Evolutionary conservation across 305 asterid species (phyloP).

Genomic region (Fraxinus nigra): DNA sequence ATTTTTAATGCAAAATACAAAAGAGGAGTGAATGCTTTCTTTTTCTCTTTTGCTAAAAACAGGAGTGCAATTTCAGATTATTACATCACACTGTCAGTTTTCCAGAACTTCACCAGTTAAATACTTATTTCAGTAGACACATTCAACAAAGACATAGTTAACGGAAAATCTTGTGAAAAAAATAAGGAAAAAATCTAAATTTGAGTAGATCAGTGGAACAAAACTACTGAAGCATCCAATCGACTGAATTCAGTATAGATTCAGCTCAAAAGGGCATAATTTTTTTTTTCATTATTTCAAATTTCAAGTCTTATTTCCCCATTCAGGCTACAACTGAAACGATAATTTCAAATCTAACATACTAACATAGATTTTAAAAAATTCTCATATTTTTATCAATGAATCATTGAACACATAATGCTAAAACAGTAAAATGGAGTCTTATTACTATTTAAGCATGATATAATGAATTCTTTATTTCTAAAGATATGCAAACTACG

Average conservation of each 20-base stretch:
- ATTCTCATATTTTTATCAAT: background rate
- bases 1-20: background rate
- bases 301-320: background rate
- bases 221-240: background rate
- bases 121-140: background rate
- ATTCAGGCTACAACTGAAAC: background rate
- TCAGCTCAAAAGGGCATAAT: background rate
- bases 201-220: background rate
- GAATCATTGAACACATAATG: background rate
- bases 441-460: background rate
- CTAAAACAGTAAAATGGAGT: background rate
- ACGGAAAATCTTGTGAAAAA: background rate
- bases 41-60: background rate
- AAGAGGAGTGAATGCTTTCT: background rate
- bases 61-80: background rate
- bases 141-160: background rate
- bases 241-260: background rate
- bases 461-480: background rate
- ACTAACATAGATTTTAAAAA: background rate
- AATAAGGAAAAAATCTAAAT: background rate
- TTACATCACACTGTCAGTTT: background rate
- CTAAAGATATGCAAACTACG: background rate
- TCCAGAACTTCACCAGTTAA: background rate
- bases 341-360: background rate
- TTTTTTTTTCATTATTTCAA: background rate